Conservation (phyloP, 2,329 filamentous ascomycete species). For the Purpureocillium lavendulum region DNA sequence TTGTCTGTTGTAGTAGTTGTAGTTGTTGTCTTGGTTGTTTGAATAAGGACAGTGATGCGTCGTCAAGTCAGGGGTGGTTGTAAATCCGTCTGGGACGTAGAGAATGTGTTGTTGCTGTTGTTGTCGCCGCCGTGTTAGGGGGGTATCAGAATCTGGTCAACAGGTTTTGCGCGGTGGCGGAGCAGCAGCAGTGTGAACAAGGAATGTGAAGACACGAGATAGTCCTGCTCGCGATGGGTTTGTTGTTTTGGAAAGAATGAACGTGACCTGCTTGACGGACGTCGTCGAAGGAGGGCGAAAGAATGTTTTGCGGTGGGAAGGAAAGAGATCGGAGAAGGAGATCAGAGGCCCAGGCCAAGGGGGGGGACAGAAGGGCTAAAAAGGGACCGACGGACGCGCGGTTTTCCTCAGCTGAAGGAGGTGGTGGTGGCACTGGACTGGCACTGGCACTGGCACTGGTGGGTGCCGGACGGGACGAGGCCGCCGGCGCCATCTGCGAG, state of each 20-base stretch:
- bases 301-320: slow-evolving; percentile 1
- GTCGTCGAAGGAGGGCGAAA: slow-evolving; percentile 5
- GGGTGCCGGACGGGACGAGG: no score
- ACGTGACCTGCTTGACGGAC: slow-evolving; percentile 4
- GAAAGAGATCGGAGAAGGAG: slow-evolving; percentile 1
- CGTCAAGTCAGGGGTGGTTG: background rate
- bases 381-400: background rate
- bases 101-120: slow-evolving; percentile 1
- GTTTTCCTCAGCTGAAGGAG: background rate
- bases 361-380: slow-evolving; percentile 1
- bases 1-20: slow-evolving; percentile 10
- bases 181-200: background rate
- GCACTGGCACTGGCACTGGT: no score
- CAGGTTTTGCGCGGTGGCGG: background rate
- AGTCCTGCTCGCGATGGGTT: slow-evolving; percentile 8
- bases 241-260: background rate
- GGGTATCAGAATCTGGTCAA: slow-evolving; percentile 1
- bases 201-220: slow-evolving; percentile 1
- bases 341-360: background rate
- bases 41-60: no score
- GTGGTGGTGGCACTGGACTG: no score
- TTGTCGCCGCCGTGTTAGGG: background rate
- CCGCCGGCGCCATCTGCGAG: no score
- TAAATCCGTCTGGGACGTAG: background rate
- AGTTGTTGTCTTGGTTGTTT: slow-evolving; percentile 5